Percentiles rank a stretch among this genome's conserved stretches.
Evolutionary conservation across 2,329 filamentous ascomycete species (phyloP).

Genomic region (Ploettnerulaceae sp.): DNA sequence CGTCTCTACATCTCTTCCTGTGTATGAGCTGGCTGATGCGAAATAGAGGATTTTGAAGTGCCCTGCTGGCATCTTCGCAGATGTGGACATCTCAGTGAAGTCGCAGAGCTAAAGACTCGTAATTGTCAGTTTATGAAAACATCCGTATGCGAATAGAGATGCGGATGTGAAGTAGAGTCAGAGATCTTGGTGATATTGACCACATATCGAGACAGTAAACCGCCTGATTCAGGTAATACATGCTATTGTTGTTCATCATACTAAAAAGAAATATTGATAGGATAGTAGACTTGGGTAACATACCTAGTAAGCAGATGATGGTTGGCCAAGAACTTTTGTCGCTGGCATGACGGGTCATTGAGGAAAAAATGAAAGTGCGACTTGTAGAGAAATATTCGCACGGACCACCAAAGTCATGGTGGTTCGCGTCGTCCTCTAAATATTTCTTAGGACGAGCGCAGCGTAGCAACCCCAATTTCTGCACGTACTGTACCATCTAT

Average conservation of each 20-base stretch:
- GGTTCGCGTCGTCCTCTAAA: slow-evolving; percentile 12
- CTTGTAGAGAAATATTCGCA: neutral
- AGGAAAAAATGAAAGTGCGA: neutral
- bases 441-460: slow-evolving; percentile 3
- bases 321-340: neutral
- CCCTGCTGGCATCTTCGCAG: slow-evolving; percentile 36
- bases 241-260: slow-evolving; percentile 39
- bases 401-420: slow-evolving; percentile 6
- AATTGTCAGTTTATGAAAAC: slow-evolving; percentile 9
- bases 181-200: slow-evolving; percentile 65
- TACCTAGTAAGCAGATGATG: slow-evolving; percentile 13
- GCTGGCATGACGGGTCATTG: neutral
- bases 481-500: no score
- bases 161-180: slow-evolving; percentile 40
- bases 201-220: slow-evolving; percentile 47
- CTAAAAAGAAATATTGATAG: neutral
- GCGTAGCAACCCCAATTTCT: no score
- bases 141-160: slow-evolving; percentile 6
- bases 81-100: slow-evolving; percentile 15
- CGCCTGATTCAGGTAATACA: slow-evolving; percentile 39
- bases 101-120: neutral
- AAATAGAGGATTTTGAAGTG: slow-evolving; percentile 82
- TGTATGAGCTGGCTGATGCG: slow-evolving; percentile 67
- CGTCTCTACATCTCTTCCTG: slow-evolving; percentile 60
- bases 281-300: slow-evolving; percentile 6